phyloP scores from a whole-genome alignment of 768 basidiomycete genomes.

The Imleria badia region DNA sequence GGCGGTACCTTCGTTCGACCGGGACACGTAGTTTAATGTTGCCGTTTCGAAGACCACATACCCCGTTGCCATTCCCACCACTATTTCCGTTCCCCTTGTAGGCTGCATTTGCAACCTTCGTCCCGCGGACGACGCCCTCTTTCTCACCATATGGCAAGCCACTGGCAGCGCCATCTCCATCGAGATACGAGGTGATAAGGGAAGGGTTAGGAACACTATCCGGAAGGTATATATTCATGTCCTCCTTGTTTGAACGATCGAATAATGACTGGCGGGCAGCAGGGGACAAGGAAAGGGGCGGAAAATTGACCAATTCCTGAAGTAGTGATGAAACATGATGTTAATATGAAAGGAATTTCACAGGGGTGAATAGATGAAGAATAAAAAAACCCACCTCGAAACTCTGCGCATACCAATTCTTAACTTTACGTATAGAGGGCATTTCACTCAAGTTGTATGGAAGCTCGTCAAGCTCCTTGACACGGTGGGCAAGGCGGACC shows the following conservation, averaged over 20 bases:
- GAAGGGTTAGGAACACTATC: slow-evolving; percentile 16
- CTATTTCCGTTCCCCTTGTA: slow-evolving; percentile 23
- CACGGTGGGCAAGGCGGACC: slow-evolving; percentile 16
- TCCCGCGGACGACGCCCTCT: slow-evolving; percentile 8
- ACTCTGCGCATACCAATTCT: slow-evolving; percentile 21
- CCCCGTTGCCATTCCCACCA: slow-evolving; percentile 15
- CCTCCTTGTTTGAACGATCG: slow-evolving; percentile 10
- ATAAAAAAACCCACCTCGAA: slow-evolving; percentile 10
- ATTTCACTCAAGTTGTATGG: slow-evolving; percentile 17
- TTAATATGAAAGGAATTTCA: not conserved
- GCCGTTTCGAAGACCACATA: slow-evolving; percentile 17
- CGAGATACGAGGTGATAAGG: slow-evolving; percentile 19
- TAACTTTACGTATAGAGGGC: slow-evolving; percentile 19
- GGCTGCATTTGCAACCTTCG: slow-evolving; percentile 9
- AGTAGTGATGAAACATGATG: not conserved
- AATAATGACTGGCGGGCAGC: slow-evolving; percentile 13
- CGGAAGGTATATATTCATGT: slow-evolving; percentile 17
- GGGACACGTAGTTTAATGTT: slow-evolving; percentile 17
- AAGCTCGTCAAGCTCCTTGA: slow-evolving; percentile 19
- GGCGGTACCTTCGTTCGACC: slow-evolving; percentile 13
- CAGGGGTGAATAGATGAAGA: not conserved
- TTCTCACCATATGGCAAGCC: slow-evolving; percentile 16
- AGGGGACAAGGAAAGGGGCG: slow-evolving; percentile 13
- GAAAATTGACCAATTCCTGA: slow-evolving; percentile 13
- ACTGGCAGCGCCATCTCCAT: slow-evolving; percentile 27